A percentile compares a stretch with the other conserved stretches of the same genome.
Conservation (phyloP, 805 yeast genomes). For the Jamesozyma jinghongensis region DNA sequence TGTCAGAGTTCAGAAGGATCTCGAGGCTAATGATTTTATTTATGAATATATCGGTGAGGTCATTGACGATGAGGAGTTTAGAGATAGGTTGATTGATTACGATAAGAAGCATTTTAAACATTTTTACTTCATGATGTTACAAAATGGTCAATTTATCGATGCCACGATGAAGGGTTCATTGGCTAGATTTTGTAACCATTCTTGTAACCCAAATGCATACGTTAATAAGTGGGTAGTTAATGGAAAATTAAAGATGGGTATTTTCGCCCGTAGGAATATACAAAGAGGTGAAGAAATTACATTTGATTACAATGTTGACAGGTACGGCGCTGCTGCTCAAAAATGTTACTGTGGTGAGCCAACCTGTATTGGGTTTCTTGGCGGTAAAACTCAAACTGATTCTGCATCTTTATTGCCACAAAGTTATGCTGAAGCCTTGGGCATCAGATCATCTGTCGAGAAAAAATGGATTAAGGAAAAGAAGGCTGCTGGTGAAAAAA, state of each 20-base stretch:
- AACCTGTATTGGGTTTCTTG: conserved; percentile 87
- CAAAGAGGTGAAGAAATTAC: conserved; percentile 80
- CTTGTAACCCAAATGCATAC: conserved; percentile 89
- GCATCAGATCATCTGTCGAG: conserved; percentile 59
- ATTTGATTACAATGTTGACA: conserved; percentile 75
- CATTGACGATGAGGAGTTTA: conserved; percentile 68
- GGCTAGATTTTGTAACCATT: conserved; percentile 90
- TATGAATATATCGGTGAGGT: conserved; percentile 95
- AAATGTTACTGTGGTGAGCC: conserved; percentile 90
- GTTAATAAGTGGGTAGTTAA: conserved; percentile 98
- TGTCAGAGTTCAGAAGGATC: conserved; percentile 54
- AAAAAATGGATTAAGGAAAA: conserved; percentile 61
- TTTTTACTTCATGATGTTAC: conserved; percentile 93
- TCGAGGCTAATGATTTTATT: conserved; percentile 60
- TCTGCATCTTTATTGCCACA: conserved; percentile 80
- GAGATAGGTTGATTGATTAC: conserved; percentile 64
- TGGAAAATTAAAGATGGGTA: conserved; percentile 85
- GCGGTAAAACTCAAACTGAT: conserved; percentile 95
- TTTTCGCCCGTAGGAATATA: conserved; percentile 74
- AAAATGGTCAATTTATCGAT: conserved; percentile 86
- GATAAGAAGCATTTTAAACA: conserved; percentile 63
- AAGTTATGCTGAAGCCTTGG: conserved; percentile 74
- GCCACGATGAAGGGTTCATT: conserved; percentile 85
- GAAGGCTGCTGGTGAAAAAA: conserved; percentile 38
- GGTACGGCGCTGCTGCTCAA: conserved; percentile 93